phyloP scores from a whole-genome alignment of 768 basidiomycete species.

The Leccinum aurantiacum region DNA sequence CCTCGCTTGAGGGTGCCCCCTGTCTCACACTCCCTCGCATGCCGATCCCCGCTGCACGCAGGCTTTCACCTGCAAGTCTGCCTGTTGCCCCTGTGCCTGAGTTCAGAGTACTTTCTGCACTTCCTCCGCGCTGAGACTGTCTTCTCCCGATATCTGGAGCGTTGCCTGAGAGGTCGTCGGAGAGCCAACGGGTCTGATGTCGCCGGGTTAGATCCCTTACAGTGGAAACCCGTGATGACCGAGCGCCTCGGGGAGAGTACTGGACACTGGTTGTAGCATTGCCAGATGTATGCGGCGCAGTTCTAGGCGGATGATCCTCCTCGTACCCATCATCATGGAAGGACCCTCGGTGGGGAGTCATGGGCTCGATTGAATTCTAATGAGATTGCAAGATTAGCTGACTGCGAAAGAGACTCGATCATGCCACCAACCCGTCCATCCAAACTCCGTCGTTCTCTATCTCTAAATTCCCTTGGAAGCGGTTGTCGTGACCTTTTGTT shows the following conservation, averaged over 20 bases:
- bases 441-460: constrained; percentile 35
- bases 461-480: constrained; percentile 50
- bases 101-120: constrained; percentile 63
- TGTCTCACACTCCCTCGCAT: constrained; percentile 34
- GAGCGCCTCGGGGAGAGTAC: constrained; percentile 31
- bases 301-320: constrained; percentile 24
- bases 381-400: constrained; percentile 4
- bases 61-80: constrained; percentile 62
- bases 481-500: constrained; percentile 47
- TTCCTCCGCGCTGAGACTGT: constrained; percentile 62
- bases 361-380: constrained; percentile 38
- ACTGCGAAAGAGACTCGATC: background rate
- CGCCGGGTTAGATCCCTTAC: constrained; percentile 48
- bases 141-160: constrained; percentile 41
- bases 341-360: constrained; percentile 37
- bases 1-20: constrained; percentile 32
- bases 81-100: constrained; percentile 43
- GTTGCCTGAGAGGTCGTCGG: constrained; percentile 43
- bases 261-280: constrained; percentile 24
- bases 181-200: constrained; percentile 55
- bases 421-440: constrained; percentile 42
- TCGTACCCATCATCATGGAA: constrained; percentile 27
- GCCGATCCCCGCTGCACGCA: constrained; percentile 69
- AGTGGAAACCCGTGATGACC: constrained; percentile 42
- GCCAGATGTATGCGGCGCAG: constrained; percentile 23